Evolutionary conservation across 441 rosid species (phyloP).

Genomic region (Heliophila coronopifolia): DNA sequence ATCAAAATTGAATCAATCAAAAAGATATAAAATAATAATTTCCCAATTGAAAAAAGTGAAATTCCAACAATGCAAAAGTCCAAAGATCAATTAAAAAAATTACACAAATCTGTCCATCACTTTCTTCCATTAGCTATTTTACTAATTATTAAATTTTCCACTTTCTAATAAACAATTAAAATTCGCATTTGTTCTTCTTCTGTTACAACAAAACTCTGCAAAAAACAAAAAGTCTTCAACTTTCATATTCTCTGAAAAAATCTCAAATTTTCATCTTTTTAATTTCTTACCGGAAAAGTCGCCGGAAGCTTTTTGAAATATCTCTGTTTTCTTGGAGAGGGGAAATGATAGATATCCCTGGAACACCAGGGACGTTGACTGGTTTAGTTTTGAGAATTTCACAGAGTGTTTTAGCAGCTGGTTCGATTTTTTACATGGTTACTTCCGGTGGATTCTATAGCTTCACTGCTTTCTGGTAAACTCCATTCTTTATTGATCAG

Average conservation of each 20-base stretch:
- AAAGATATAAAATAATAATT: background rate
- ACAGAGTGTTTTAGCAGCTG: conserved; percentile 71
- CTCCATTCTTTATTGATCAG: background rate
- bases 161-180: conserved; percentile 19
- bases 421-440: conserved; percentile 60
- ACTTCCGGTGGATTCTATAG: conserved; percentile 52
- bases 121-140: conserved; percentile 21
- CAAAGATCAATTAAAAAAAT: conserved; percentile 2
- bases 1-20: background rate
- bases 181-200: conserved; percentile 26
- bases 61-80: conserved; percentile 19
- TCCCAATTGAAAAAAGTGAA: conserved; percentile 14
- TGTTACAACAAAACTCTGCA: background rate
- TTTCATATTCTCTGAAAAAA: background rate
- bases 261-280: background rate
- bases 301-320: conserved; percentile 5
- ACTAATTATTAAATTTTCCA: conserved; percentile 1
- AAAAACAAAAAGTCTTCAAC: conserved; percentile 20
- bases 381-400: conserved; percentile 55
- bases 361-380: conserved; percentile 79
- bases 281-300: background rate
- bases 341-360: conserved; percentile 72
- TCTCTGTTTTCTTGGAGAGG: background rate
- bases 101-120: conserved; percentile 11
- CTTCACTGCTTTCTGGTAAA: conserved; percentile 78